Evolutionary conservation across 2,329 filamentous ascomycete genomes (phyloP).

Genomic region (Trichocomaceae sp.): DNA sequence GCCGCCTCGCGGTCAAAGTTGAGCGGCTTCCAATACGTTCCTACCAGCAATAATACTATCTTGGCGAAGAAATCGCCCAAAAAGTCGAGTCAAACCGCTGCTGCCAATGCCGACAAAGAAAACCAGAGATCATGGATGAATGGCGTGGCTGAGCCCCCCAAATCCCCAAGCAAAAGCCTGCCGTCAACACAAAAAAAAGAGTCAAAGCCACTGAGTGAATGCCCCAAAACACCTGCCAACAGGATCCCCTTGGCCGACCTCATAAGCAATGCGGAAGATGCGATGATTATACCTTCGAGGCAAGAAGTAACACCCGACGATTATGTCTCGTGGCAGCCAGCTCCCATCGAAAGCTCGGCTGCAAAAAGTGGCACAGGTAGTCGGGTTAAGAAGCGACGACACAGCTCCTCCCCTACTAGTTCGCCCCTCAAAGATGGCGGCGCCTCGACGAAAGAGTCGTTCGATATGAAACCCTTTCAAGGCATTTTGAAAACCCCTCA

Average conservation of each 20-base stretch:
- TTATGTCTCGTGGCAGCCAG: slow-evolving; percentile 54
- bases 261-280: slow-evolving; percentile 55
- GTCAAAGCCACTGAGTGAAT: slow-evolving; percentile 27
- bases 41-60: slow-evolving; percentile 24
- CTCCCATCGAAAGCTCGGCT: slow-evolving; percentile 38
- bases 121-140: slow-evolving; percentile 35
- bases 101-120: slow-evolving; percentile 39
- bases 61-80: slow-evolving; percentile 14
- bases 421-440: slow-evolving; percentile 51
- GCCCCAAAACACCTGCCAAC: slow-evolving; percentile 54
- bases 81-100: slow-evolving; percentile 20
- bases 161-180: slow-evolving; percentile 18
- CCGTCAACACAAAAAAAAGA: slow-evolving; percentile 20
- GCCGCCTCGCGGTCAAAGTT: slow-evolving; percentile 50
- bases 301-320: slow-evolving; percentile 53
- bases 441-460: slow-evolving; percentile 35
- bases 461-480: slow-evolving; percentile 55
- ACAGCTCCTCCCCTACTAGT: slow-evolving; percentile 66
- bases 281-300: slow-evolving; percentile 41
- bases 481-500: slow-evolving; percentile 59
- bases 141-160: slow-evolving; percentile 24
- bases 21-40: slow-evolving; percentile 49
- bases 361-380: slow-evolving; percentile 40
- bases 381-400: slow-evolving; percentile 57
- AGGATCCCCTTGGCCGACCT: slow-evolving; percentile 55